Evolutionary conservation across 768 basidiomycete genomes (phyloP), one percentile per base, ranked within the genome.

Genomic region (Kwoniella sp.): DNA sequence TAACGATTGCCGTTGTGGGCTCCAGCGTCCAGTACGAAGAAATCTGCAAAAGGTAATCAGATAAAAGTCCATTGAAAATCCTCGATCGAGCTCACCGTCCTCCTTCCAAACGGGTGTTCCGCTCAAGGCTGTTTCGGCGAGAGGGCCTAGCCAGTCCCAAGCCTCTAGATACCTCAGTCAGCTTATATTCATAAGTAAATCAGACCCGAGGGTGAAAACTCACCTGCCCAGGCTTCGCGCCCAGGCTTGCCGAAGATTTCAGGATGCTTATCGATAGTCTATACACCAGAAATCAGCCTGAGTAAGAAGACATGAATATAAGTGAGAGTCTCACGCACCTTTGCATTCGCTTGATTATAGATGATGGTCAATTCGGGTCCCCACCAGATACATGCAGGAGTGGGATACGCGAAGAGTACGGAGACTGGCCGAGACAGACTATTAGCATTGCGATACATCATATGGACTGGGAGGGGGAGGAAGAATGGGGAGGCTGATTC

Each of bases 341-440:
- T 60, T 13, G 74, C 65, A 57, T 78, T 76, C 10, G 60, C 68
- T 9, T 60, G 64, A 51, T 78, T 78, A 61, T 78, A 78, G 4
- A 78, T 65, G 46, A 76, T 48, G 8, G 71, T 74, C 8, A 76
- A 52, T 5, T 78, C 73, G 26, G 59, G 55, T 27, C 74, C 74
- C 74, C 74, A 78, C 77, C 77, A 78, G 2, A 78, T 46, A 37
- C 65, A 71, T 15, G 70, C 70, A 47, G 70, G 73, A 46, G 68
- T 62, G n/a, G 73, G 73, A 33, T 74, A 74, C 22, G 67, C 58
- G 65, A 71, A 37, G 2, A 55, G 19, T 2, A 55, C 27, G 2
- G 21, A 26, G 24, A 55, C 54, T 55, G 21, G n/a, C n/a, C n/a
- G n/a, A n/a, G n/a, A n/a, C n/a, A n/a, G n/a, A n/a, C n/a, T n/a